phyloP scores from a whole-genome alignment of 2,329 filamentous ascomycete genomes.

The Colletotrichum tropicicola region DNA sequence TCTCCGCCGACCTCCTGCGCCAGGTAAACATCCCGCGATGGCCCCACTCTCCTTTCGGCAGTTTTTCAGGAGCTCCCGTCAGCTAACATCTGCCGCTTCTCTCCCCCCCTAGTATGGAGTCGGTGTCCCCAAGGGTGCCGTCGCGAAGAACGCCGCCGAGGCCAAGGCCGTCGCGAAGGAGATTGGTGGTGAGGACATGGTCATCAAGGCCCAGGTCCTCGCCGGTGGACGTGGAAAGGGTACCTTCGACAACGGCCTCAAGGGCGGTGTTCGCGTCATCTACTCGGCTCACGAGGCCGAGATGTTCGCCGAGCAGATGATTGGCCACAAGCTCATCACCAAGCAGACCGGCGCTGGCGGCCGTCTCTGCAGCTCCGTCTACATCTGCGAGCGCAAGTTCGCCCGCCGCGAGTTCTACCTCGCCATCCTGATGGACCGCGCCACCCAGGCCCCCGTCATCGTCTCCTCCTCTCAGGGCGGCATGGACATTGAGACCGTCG shows the following conservation, averaged over 20 bases:
- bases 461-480: slow-evolving; percentile 98
- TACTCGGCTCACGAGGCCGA: slow-evolving; percentile 96
- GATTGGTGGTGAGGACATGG: slow-evolving; percentile 95
- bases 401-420: slow-evolving; percentile 99
- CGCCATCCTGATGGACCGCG: slow-evolving; percentile 97
- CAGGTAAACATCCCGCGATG: slow-evolving; percentile 56
- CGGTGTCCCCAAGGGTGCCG: slow-evolving; percentile 88
- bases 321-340: slow-evolving; percentile 98
- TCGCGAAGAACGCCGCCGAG: slow-evolving; percentile 84
- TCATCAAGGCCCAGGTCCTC: slow-evolving; percentile 99
- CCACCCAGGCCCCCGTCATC: slow-evolving; percentile 89
- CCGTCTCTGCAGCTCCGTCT: slow-evolving; percentile 95
- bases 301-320: slow-evolving; percentile 99
- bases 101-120: slow-evolving; percentile 85
- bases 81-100: slow-evolving; percentile 31
- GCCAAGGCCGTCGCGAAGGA: slow-evolving; percentile 91
- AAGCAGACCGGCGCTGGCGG: slow-evolving; percentile 97
- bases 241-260: slow-evolving; percentile 96
- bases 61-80: slow-evolving; percentile 13
- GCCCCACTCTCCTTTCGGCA: slow-evolving; percentile 28
- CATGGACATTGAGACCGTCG: slow-evolving; percentile 98
- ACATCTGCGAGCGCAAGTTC: slow-evolving; percentile 99
- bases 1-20: slow-evolving; percentile 90
- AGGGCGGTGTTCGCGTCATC: slow-evolving; percentile 98
- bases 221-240: slow-evolving; percentile 98